Percentiles rank a stretch among this genome's conserved stretches.
These are phyloP conservation scores for Saururus chinensis DNA, from an alignment of 164 flowering plant genomes.

Conservation along the genomic window DNA sequence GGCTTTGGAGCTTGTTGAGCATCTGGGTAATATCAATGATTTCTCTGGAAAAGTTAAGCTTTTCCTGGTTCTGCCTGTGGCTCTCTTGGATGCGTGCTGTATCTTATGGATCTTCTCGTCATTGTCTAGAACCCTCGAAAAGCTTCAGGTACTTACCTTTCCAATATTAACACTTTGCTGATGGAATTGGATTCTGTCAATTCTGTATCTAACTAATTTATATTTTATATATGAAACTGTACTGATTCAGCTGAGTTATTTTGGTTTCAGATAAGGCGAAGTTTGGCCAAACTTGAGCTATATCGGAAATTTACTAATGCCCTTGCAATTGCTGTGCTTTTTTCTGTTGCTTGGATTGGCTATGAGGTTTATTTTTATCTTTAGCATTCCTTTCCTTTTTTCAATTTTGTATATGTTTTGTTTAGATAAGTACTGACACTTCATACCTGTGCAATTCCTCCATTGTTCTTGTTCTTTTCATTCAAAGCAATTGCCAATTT, in stretches of 20 bases:
- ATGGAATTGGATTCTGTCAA: not conserved
- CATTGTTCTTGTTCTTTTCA: no score
- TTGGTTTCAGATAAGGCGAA: conserved; percentile 46
- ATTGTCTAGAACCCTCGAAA: conserved; percentile 57
- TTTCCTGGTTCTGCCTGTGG: conserved; percentile 66
- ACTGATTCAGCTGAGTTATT: no score
- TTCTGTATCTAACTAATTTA: not conserved
- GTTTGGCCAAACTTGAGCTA: conserved; percentile 71
- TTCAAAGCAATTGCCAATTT: no score
- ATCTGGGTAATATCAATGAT: conserved; percentile 76
- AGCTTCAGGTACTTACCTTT: conserved; percentile 44
- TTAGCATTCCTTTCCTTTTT: no score
- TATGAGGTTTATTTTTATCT: conserved; percentile 55
- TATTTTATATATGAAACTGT: no score
- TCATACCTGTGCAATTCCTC: no score
- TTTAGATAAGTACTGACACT: no score
- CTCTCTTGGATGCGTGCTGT: conserved; percentile 59
- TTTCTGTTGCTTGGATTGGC: conserved; percentile 92
- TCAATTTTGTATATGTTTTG: no score
- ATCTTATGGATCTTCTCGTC: conserved; percentile 85
- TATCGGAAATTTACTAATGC: conserved; percentile 84
- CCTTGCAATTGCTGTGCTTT: conserved; percentile 69
- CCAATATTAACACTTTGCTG: not conserved
- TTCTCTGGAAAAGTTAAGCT: conserved; percentile 58
- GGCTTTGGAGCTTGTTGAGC: conserved; percentile 70